Evolutionary conservation across 768 basidiomycete species (phyloP).

Genomic region (Coprinopsis cinerea): DNA sequence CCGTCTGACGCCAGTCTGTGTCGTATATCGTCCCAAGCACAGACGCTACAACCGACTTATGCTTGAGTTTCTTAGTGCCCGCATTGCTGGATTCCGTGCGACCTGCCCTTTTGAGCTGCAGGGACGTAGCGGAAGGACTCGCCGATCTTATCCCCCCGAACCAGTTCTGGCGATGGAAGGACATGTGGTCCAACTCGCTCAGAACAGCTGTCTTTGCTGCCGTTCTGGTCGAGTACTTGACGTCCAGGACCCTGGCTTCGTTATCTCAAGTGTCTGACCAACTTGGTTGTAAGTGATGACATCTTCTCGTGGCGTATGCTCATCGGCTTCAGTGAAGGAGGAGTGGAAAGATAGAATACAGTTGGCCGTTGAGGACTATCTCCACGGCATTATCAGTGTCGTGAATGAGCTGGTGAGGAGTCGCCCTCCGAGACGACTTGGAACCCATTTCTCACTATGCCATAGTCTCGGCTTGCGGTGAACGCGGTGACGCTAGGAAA

Average conservation of each 20-base stretch:
- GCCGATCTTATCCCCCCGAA: conserved; percentile 57
- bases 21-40: not conserved
- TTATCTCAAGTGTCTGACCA: conserved; percentile 43
- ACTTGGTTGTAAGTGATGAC: conserved; percentile 75
- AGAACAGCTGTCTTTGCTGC: conserved; percentile 62
- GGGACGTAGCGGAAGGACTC: conserved; percentile 43
- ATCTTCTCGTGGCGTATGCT: no score
- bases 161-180: conserved; percentile 82
- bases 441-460: not conserved
- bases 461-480: conserved; percentile 70
- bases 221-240: conserved; percentile 60
- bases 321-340: conserved; percentile 64
- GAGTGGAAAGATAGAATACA: conserved; percentile 65
- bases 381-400: conserved; percentile 71
- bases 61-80: conserved; percentile 41
- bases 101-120: conserved; percentile 51
- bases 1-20: conserved; percentile 49
- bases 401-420: conserved; percentile 71
- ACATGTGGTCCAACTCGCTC: conserved; percentile 72
- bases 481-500: conserved; percentile 81
- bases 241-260: conserved; percentile 51
- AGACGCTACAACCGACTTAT: not conserved
- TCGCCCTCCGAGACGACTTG: not conserved
- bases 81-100: conserved; percentile 50
- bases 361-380: conserved; percentile 71